A percentile compares a stretch with the other conserved stretches of the same genome.
phyloP scores from a whole-genome alignment of 306 rosid species.

The Inga leiocalycina region DNA sequence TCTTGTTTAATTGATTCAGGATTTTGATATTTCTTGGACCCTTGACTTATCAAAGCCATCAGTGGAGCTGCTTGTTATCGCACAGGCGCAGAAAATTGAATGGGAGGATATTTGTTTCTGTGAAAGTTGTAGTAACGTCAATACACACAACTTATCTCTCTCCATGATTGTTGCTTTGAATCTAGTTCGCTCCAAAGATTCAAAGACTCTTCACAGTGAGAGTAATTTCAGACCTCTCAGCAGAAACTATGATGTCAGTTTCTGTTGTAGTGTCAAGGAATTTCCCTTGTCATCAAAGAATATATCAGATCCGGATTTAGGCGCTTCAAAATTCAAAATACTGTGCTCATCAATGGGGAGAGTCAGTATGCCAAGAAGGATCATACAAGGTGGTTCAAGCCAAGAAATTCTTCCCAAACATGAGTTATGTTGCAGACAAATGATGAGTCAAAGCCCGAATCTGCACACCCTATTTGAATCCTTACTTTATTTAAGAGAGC shows the following conservation, averaged over 20 bases:
- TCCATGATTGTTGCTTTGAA: neutral
- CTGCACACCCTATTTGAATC: neutral
- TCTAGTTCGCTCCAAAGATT: neutral
- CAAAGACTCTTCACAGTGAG: neutral
- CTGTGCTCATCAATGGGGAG: neutral
- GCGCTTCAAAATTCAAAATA: neutral
- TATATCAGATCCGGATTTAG: neutral
- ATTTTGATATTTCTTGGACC: too few relatives aligned
- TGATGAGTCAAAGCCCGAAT: neutral
- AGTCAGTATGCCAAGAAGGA: neutral
- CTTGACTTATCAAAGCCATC: neutral
- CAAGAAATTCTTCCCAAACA: neutral
- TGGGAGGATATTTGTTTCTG: neutral
- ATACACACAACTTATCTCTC: constrained; percentile 3
- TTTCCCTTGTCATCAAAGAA: neutral
- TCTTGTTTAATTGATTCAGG: constrained; percentile 2
- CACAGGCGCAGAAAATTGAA: neutral
- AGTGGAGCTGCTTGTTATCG: constrained; percentile 18
- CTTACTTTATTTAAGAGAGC: neutral
- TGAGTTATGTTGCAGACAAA: neutral
- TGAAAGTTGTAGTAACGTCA: neutral
- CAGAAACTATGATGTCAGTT: rapidly evolving
- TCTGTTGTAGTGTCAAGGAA: neutral
- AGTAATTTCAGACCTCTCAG: neutral
- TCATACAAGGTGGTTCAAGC: neutral